These are phyloP conservation scores for Cladosporium cucumerinum DNA, from an alignment of 2,329 filamentous ascomycete species.

Conservation along the genomic window DNA sequence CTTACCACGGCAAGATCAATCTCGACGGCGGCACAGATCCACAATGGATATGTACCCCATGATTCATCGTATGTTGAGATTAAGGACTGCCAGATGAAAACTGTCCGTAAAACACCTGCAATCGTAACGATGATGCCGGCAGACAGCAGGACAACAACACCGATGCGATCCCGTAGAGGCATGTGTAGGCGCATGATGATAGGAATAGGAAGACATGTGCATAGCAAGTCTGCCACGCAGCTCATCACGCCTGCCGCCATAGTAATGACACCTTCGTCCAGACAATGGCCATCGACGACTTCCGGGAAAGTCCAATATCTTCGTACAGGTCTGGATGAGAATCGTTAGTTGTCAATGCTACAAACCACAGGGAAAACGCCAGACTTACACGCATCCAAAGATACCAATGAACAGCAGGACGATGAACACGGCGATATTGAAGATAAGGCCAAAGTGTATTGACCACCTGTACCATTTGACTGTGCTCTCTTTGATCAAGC, in stretches of 20 bases:
- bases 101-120: constrained; percentile 43
- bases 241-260: constrained; percentile 43
- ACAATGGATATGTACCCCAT: constrained; percentile 46
- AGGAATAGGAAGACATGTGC: constrained; percentile 44
- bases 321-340: constrained; percentile 33
- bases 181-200: constrained; percentile 43
- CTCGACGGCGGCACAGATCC: constrained; percentile 47
- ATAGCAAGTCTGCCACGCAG: constrained; percentile 41
- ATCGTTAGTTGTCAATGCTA: neutral
- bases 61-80: constrained; percentile 43
- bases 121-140: constrained; percentile 43
- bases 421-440: constrained; percentile 39
- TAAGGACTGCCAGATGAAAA: constrained; percentile 43
- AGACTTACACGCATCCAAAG: constrained; percentile 39
- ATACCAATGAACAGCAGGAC: constrained; percentile 37
- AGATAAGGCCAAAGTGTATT: constrained; percentile 39
- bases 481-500: constrained; percentile 42
- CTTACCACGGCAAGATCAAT: constrained; percentile 47
- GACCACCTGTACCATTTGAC: constrained; percentile 39
- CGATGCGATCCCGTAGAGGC: constrained; percentile 40
- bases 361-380: neutral
- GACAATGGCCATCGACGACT: constrained; percentile 34
- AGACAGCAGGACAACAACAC: constrained; percentile 39
- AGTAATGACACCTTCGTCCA: constrained; percentile 41
- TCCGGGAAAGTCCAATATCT: constrained; percentile 42